Evolutionary conservation across 495 filamentous ascomycete species (phyloP).

Genomic region (Hyaloscypha finlandica): DNA sequence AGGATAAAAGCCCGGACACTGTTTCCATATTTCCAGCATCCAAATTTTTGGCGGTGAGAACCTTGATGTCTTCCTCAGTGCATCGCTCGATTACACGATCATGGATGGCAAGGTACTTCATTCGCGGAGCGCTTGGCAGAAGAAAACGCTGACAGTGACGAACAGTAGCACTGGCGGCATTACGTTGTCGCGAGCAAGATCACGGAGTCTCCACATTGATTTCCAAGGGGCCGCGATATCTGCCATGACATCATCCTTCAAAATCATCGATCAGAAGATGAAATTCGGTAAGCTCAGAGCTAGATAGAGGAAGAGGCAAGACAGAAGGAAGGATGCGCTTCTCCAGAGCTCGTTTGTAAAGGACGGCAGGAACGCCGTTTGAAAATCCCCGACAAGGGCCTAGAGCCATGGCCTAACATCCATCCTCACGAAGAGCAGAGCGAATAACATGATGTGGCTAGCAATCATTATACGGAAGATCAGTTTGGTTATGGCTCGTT

Average conservation of each 20-base stretch:
- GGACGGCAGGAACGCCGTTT: neutral
- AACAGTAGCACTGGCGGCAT: neutral
- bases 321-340: neutral
- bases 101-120: neutral
- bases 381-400: neutral
- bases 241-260: neutral
- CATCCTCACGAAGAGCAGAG: neutral
- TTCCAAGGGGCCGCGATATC: neutral
- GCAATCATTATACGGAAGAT: neutral
- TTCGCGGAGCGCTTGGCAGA: slow-evolving; percentile 6
- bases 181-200: neutral
- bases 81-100: neutral
- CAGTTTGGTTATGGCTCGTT: neutral
- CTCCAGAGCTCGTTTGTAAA: neutral
- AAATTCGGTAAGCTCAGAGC: neutral
- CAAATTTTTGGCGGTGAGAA: slow-evolving; percentile 1
- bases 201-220: neutral
- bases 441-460: neutral
- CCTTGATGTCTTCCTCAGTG: slow-evolving; percentile 8
- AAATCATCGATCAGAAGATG: neutral
- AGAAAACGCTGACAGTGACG: neutral
- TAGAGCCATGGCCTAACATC: neutral
- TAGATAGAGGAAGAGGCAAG: neutral
- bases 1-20: neutral
- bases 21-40: neutral